phyloP scores from a whole-genome alignment of 129 eudicot genomes.

The Centaurea solstitialis region DNA sequence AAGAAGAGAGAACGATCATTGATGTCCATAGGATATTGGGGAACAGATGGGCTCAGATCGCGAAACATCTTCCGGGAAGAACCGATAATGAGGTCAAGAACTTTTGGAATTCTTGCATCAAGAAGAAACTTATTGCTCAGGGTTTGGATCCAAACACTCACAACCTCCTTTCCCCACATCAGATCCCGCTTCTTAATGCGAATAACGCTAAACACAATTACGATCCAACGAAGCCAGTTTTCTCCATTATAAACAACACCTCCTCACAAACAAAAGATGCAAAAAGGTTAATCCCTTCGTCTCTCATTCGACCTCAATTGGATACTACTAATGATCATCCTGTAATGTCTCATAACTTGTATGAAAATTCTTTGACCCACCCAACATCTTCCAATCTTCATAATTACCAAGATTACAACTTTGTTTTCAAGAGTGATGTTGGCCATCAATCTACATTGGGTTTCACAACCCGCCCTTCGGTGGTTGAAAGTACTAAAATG shows the following conservation, averaged over 20 bases:
- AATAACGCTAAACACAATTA: conserved; percentile 16
- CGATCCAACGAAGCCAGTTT: conserved; percentile 29
- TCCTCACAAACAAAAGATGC: conserved; percentile 45
- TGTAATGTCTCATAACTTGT: conserved; percentile 15
- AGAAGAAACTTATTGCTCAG: conserved; percentile 84
- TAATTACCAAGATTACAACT: conserved; percentile 36
- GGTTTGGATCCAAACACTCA: conserved; percentile 96
- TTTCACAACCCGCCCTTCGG: conserved; percentile 38
- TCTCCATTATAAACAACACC: conserved; percentile 38
- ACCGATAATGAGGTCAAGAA: conserved; percentile 90
- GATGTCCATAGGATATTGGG: conserved; percentile 86
- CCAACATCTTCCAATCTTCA: conserved; percentile 28
- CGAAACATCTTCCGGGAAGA: conserved; percentile 86
- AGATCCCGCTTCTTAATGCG: conserved; percentile 30
- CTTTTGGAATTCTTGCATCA: conserved; percentile 93
- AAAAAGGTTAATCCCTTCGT: conserved; percentile 15
- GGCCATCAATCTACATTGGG: conserved; percentile 26
- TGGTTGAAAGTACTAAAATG: conserved; percentile 30
- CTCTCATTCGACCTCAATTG: conserved; percentile 20
- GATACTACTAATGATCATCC: conserved; percentile 2
- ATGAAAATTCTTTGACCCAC: conserved; percentile 22
- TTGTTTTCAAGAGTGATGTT: conserved; percentile 20
- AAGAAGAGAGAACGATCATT: conserved; percentile 80
- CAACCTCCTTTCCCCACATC: conserved; percentile 68
- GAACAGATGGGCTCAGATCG: conserved; percentile 91